Evolutionary conservation across 2,329 filamentous ascomycete species (phyloP).

Genomic region (Acephala macrosclerotiorum): DNA sequence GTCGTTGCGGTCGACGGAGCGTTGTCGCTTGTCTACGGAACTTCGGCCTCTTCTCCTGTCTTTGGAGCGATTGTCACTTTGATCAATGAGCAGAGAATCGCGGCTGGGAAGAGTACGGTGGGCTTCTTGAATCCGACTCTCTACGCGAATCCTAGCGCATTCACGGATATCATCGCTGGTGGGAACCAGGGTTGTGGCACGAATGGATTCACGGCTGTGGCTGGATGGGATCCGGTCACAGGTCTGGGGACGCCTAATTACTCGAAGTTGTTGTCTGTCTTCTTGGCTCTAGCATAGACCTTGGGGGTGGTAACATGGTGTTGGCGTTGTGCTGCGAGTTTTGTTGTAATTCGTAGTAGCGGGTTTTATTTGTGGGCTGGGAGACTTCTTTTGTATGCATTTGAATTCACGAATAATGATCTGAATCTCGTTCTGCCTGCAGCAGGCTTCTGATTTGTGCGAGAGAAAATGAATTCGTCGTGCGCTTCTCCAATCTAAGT

Average conservation of each 20-base stretch:
- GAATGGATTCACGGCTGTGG: conserved; percentile 44
- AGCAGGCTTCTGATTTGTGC: too few relatives aligned
- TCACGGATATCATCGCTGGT: conserved; percentile 43
- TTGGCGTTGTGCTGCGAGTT: too few relatives aligned
- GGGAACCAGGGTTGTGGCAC: conserved; percentile 38
- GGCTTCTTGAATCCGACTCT: conserved; percentile 47
- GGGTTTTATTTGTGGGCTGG: too few relatives aligned
- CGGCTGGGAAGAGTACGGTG: conserved; percentile 43
- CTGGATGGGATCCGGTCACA: conserved; percentile 46
- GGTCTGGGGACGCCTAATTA: conserved; percentile 60
- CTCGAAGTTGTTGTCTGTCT: conserved; percentile 44
- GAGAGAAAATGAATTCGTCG: too few relatives aligned
- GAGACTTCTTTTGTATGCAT: too few relatives aligned
- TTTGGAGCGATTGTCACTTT: conserved; percentile 60
- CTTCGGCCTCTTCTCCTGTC: conserved; percentile 58
- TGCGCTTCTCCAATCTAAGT: too few relatives aligned
- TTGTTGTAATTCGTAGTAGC: too few relatives aligned
- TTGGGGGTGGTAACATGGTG: background rate
- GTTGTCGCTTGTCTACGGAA: conserved; percentile 55
- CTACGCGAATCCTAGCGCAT: conserved; percentile 33
- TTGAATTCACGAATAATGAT: too few relatives aligned
- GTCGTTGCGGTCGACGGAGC: conserved; percentile 52
- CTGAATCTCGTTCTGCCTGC: too few relatives aligned
- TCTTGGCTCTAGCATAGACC: conserved; percentile 22
- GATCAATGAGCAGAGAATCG: conserved; percentile 47